A percentile compares a stretch with the other conserved stretches of the same genome.
These are phyloP conservation scores for Calonectria hongkongensis DNA, from an alignment of 2,329 filamentous ascomycete genomes.

Conservation along the genomic window DNA sequence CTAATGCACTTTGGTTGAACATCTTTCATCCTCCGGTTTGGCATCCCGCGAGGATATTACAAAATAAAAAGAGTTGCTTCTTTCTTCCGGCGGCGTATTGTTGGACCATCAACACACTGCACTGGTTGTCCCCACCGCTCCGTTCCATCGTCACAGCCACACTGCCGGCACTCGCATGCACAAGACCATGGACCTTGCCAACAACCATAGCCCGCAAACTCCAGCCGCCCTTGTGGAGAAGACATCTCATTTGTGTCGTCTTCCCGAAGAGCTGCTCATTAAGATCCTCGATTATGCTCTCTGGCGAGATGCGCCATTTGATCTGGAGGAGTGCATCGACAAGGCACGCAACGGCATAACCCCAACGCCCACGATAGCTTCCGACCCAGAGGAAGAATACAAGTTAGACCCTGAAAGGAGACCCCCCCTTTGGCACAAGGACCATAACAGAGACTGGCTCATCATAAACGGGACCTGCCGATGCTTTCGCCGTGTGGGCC, in stretches of 20 bases:
- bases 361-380: neutral
- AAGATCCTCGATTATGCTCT: conserved; percentile 30
- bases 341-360: neutral
- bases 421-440: conserved; percentile 10
- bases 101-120: neutral
- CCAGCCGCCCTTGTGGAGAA: neutral
- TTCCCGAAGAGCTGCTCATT: conserved; percentile 34
- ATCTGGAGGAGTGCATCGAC: conserved; percentile 29
- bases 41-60: neutral
- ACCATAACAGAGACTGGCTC: conserved; percentile 31
- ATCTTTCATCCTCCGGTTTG: neutral
- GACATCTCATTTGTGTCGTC: neutral
- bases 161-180: neutral
- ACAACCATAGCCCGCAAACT: neutral
- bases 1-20: neutral
- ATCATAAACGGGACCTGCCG: conserved; percentile 27
- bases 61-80: neutral
- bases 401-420: too few relatives aligned
- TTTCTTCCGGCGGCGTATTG: too few relatives aligned
- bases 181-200: conserved; percentile 1
- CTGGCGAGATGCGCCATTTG: conserved; percentile 20
- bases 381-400: neutral
- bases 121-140: neutral
- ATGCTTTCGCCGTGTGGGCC: conserved; percentile 25
- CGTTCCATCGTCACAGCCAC: neutral